Evolutionary conservation across 2,329 filamentous ascomycete species (phyloP).

Genomic region (Ciborinia camelliae): DNA sequence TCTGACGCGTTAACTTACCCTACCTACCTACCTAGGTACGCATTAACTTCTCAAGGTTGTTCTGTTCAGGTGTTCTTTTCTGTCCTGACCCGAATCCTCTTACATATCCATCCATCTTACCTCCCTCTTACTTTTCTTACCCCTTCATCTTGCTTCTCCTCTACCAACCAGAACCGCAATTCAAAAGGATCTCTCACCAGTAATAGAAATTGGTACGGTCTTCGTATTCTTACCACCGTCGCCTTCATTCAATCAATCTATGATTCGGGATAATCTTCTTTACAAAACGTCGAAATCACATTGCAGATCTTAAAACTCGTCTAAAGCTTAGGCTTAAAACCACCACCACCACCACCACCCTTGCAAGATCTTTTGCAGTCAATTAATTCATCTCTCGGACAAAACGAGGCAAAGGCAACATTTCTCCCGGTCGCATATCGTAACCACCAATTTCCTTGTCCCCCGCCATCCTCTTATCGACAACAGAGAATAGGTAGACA

Average conservation of each 20-base stretch:
- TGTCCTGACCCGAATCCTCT: background rate
- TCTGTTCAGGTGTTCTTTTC: conserved; percentile 12
- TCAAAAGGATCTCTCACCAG: background rate
- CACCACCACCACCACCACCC: too few relatives aligned
- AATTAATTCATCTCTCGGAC: conserved; percentile 10
- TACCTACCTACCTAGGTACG: too few relatives aligned
- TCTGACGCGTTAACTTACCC: too few relatives aligned
- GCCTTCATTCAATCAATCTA: too few relatives aligned
- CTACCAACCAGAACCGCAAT: too few relatives aligned
- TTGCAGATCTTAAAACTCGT: background rate
- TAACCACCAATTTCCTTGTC: conserved; percentile 18
- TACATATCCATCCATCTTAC: background rate
- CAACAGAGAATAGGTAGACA: too few relatives aligned
- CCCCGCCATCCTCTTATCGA: conserved; percentile 32
- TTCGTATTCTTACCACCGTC: too few relatives aligned
- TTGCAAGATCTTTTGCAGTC: conserved; percentile 9
- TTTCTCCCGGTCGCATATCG: conserved; percentile 29
- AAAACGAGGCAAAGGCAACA: conserved; percentile 2
- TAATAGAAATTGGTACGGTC: too few relatives aligned
- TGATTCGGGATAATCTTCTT: too few relatives aligned
- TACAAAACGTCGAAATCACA: background rate
- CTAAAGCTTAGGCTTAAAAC: conserved; percentile 7
- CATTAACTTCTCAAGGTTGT: background rate
- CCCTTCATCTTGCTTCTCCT: conserved; percentile 8
- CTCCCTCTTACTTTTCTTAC: background rate